Percentiles rank a stretch among this genome's conserved stretches.
Conservation (phyloP, 352 stramenopile species). For the Sclerospora graminicola region DNA sequence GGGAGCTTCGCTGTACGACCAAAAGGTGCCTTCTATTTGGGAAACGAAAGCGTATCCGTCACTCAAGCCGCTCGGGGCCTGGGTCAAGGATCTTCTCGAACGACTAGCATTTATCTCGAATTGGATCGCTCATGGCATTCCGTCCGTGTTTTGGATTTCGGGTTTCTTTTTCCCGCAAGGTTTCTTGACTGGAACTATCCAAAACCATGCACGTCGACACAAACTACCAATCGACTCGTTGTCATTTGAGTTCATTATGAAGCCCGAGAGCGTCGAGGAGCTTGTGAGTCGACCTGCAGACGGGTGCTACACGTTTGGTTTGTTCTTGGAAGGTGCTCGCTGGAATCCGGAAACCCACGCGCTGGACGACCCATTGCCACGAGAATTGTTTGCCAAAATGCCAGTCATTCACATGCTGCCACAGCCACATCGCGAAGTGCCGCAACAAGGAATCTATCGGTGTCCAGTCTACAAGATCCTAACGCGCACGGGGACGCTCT, state of each 20-base stretch:
- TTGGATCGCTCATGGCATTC: slow-evolving; percentile 75
- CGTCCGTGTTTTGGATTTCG: slow-evolving; percentile 85
- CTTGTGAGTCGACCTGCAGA: slow-evolving; percentile 20
- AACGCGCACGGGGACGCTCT: slow-evolving; percentile 57
- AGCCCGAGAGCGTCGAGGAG: too few relatives aligned
- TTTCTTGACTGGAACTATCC: too few relatives aligned
- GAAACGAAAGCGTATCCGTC: slow-evolving; percentile 86
- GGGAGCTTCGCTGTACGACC: slow-evolving; percentile 78
- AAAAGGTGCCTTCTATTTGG: slow-evolving; percentile 82
- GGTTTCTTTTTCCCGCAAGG: slow-evolving; percentile 90
- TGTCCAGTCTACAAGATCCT: slow-evolving; percentile 95
- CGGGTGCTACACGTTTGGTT: slow-evolving; percentile 24
- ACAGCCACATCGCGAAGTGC: slow-evolving; percentile 60
- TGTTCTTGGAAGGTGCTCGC: slow-evolving; percentile 32
- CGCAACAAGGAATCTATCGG: slow-evolving; percentile 82
- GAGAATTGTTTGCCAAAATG: slow-evolving; percentile 90
- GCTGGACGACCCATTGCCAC: slow-evolving; percentile 83
- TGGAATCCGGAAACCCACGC: slow-evolving; percentile 42
- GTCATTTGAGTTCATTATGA: slow-evolving; percentile 72
- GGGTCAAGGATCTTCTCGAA: slow-evolving; percentile 83
- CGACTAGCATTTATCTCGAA: slow-evolving; percentile 52
- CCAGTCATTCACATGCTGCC: slow-evolving; percentile 85
- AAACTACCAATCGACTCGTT: slow-evolving; percentile 79
- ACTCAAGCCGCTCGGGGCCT: slow-evolving; percentile 82
- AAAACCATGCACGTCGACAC: slow-evolving; percentile 89